Base-by-base conservation (phyloP, 768 basidiomycete genomes). In the Boletus huronensis region DNA sequence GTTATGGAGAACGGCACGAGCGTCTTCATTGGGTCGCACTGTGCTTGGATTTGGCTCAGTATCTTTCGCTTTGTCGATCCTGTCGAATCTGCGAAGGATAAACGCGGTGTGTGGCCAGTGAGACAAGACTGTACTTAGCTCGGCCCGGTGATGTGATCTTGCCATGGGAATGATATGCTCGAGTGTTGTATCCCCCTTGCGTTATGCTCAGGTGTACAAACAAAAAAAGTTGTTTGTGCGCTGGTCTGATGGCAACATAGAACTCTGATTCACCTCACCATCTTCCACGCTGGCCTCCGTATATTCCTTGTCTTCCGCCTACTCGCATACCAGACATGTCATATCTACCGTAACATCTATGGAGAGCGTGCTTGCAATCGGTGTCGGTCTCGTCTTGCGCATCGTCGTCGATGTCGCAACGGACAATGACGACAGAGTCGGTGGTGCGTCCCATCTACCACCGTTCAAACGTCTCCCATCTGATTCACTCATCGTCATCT, bases 331-430 rank as follows among this genome's bases (percentile, higher is more conserved):
- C 28, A 57, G 69, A 50, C 28, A 69, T 69, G 68, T 58, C 35
- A 58, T 69, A 44, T 62, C 62, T 32, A 49, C 64, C 19, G 69
- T 61, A 41, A 72, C 66, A 23, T 63, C 68, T 32, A 88, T 90
- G 86, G 88, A 90, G 66, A 83, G 79, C 69, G 59, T 90, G 40
- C 73, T 82, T 68, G 82, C 88, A 65, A 87, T 90, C 62, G 80
- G 74, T 53, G 73, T 82, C 46, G 88, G 88, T 38, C 81, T 90
- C 54, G 77, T 72, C 29, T 70, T 90, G 48, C 87, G 88, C 50
- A 70, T 83, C 53, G 74, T 88, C 53, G 72, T 90, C 56, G 81
- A 82, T 69, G 50, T 73, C 26, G 78, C 80, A 48, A 72, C 67
- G 2, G 64, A 67, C 50, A 64, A 72, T 19, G 69, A 71, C 36